phyloP scores from a whole-genome alignment of 202 grass and related monocot species.

The Musa balbisiana region DNA sequence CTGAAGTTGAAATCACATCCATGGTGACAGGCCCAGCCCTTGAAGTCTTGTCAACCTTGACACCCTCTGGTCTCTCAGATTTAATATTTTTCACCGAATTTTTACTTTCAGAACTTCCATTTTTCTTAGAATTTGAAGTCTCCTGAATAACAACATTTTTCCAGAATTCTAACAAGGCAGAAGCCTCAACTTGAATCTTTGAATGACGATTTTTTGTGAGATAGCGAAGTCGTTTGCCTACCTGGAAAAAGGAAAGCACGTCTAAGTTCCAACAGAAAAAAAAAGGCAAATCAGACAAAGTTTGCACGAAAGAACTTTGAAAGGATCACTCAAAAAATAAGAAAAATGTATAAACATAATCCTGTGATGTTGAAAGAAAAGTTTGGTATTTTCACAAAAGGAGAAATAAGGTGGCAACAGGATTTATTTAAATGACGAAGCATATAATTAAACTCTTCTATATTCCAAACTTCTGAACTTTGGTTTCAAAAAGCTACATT shows the following conservation, averaged over 20 bases:
- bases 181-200: constrained; percentile 51
- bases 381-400: too few relatives aligned
- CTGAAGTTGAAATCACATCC: constrained; percentile 29
- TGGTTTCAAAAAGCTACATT: neutral
- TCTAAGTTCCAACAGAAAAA: neutral
- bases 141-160: constrained; percentile 88
- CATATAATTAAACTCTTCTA: too few relatives aligned
- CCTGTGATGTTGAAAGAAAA: too few relatives aligned
- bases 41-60: constrained; percentile 31
- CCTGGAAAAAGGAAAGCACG: constrained; percentile 34
- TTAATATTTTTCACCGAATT: neutral
- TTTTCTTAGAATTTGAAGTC: constrained; percentile 48
- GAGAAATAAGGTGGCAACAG: too few relatives aligned
- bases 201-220: constrained; percentile 78
- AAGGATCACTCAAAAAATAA: neutral
- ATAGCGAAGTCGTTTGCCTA: constrained; percentile 73
- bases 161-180: constrained; percentile 68
- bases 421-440: too few relatives aligned
- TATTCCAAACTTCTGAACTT: neutral
- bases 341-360: neutral
- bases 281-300: neutral
- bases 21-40: constrained; percentile 32
- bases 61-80: neutral
- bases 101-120: constrained; percentile 32
- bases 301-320: neutral